A percentile compares a stretch with the other conserved stretches of the same genome.
These are phyloP conservation scores for Anisodus tanguticus DNA, from an alignment of 257 asterid genomes.

Conservation along the genomic window DNA sequence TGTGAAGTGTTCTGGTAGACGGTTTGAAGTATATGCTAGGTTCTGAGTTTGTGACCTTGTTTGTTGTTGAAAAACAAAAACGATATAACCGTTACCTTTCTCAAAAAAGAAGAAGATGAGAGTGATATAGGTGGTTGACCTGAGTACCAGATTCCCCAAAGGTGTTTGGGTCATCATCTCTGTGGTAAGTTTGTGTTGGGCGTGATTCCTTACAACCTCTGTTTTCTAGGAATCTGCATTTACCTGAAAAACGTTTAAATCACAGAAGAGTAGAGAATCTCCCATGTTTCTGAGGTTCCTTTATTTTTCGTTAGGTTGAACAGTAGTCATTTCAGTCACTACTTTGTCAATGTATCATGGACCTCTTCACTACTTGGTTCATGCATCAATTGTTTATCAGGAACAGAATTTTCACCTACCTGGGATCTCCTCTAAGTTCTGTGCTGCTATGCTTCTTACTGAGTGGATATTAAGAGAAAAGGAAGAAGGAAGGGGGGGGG, in stretches of 20 bases:
- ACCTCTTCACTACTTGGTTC: background rate
- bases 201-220: background rate
- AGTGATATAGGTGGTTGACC: background rate
- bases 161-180: slow-evolving; percentile 17
- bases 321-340: background rate
- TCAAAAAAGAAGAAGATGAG: background rate
- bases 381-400: background rate
- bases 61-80: background rate
- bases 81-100: background rate
- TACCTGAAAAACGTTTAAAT: background rate
- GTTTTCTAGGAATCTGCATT: background rate
- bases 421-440: slow-evolving; percentile 10
- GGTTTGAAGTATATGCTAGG: background rate
- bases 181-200: background rate
- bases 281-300: slow-evolving; percentile 6
- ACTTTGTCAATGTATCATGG: slow-evolving; percentile 3
- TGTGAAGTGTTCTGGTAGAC: slow-evolving; percentile 10
- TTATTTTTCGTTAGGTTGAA: background rate
- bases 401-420: slow-evolving; percentile 9
- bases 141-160: background rate
- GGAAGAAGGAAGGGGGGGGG: too few relatives aligned
- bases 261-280: slow-evolving; percentile 12
- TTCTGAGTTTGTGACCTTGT: slow-evolving; percentile 4
- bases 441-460: slow-evolving; percentile 5
- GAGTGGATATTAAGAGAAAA: background rate